Conservation (phyloP, 495 filamentous ascomycete species). For the Articulospora tetracladia region DNA sequence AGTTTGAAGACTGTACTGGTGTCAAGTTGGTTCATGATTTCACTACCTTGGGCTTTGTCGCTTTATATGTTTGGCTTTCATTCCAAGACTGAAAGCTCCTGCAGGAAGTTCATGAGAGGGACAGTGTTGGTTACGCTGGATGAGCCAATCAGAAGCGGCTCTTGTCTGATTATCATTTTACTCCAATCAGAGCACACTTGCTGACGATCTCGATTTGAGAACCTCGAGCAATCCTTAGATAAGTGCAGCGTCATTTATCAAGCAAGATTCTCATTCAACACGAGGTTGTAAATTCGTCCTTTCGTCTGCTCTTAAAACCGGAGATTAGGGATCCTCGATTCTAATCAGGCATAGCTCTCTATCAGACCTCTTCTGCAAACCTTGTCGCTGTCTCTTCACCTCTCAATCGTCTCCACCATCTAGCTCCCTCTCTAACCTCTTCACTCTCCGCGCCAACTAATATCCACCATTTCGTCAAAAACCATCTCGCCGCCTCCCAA, state of each 20-base stretch:
- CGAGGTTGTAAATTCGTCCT: too few relatives aligned
- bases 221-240: too few relatives aligned
- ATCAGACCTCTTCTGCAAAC: neutral
- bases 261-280: too few relatives aligned
- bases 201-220: too few relatives aligned
- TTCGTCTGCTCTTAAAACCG: too few relatives aligned
- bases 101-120: neutral
- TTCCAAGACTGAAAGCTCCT: neutral
- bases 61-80: too few relatives aligned
- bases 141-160: neutral
- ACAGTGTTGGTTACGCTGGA: neutral
- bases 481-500: conserved; percentile 38
- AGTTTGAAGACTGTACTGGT: too few relatives aligned
- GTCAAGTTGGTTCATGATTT: too few relatives aligned
- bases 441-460: conserved; percentile 17
- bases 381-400: neutral
- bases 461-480: conserved; percentile 32
- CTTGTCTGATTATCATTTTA: too few relatives aligned
- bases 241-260: too few relatives aligned
- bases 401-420: conserved; percentile 14
- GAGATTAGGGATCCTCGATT: neutral
- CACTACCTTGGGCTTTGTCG: too few relatives aligned
- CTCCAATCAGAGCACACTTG: too few relatives aligned
- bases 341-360: neutral
- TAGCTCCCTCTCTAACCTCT: conserved; percentile 6